Base-by-base conservation (phyloP, 495 filamentous ascomycete genomes). In the Penicillium manginii region DNA sequence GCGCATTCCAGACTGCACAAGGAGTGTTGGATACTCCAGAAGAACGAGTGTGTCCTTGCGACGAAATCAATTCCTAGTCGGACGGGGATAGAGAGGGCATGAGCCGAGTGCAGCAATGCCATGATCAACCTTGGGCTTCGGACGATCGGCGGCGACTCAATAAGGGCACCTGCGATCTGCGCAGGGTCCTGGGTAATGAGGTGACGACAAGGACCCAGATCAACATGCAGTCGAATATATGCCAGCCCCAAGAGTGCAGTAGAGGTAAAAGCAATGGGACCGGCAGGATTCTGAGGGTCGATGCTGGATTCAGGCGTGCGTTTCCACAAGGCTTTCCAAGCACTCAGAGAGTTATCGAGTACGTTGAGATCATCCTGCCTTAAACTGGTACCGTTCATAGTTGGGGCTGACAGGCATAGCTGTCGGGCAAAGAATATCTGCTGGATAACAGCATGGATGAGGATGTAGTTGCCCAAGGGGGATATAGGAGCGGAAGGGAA, bases 11-110 rank as follows among this genome's bases (percentile, higher is more conserved):
- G 59, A 57, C 79, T 81, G 62, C 80, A 83, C 23, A 84, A 72
- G 0, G 81, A 82, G 59, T 84, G 80, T 60, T 84, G 79, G 33
- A 84, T 81, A 31, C 77, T 78, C 82, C 81, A 84, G 62, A 83
- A 79, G 50, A 83, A 80, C 1, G 79, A 81, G 56, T 83, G 78
- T 9, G 78, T 81, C 39, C 73, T 70, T 4, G 82, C 80, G 43
- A 83, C 80, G 42, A 81, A 81, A 45, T 78, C 73, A 37, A 84
- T 78, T 1, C 82, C 82, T 7, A 84, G 72, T 53, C 79, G 73
- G 7, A 83, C 80, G 0, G 80, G 81, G 37, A 83, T 80, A 15
- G 80, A 83, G 14, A 84, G 71, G 32, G 81, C 81, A 45, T 84
- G 82, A 1, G 78, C 78, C 17, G 81, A 79, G 57, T 83, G 81